Evolutionary conservation across 257 asterid genomes (phyloP).

Genomic region (Mentha longifolia): DNA sequence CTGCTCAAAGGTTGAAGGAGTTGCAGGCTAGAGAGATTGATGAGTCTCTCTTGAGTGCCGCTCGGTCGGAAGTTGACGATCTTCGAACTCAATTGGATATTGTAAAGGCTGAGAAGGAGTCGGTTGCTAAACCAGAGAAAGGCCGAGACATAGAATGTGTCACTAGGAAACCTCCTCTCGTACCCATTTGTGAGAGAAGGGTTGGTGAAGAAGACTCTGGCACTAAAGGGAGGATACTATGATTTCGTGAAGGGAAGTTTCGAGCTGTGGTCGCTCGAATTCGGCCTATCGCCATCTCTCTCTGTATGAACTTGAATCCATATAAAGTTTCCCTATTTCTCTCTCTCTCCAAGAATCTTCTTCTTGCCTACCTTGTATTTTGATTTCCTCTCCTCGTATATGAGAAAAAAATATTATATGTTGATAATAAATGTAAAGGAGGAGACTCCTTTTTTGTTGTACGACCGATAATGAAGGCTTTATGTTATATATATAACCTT

Average conservation of each 20-base stretch:
- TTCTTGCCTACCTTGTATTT: constrained; percentile 40
- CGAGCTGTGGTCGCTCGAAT: constrained; percentile 94
- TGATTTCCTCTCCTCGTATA: neutral
- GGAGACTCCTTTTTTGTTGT: constrained; percentile 35
- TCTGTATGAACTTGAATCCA: constrained; percentile 71
- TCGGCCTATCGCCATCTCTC: constrained; percentile 71
- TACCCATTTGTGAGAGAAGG: constrained; percentile 93
- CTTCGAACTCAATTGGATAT: no score
- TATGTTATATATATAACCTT: neutral
- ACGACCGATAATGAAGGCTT: constrained; percentile 38
- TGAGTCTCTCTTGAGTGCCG: no score
- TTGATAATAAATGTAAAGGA: constrained; percentile 42
- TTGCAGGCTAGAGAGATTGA: no score
- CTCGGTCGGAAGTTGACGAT: no score
- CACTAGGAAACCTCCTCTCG: constrained; percentile 80
- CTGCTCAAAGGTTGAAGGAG: no score
- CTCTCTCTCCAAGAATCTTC: constrained; percentile 30
- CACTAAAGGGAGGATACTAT: constrained; percentile 87
- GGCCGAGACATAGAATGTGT: no score
- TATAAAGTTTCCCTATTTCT: constrained; percentile 37
- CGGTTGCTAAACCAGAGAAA: no score
- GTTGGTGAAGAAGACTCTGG: constrained; percentile 80
- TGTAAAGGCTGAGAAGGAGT: no score
- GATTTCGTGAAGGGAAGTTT: constrained; percentile 81
- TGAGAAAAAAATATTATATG: constrained; percentile 25